phyloP scores from a whole-genome alignment of 345 rosid species.

The Hevea brasiliensis region DNA sequence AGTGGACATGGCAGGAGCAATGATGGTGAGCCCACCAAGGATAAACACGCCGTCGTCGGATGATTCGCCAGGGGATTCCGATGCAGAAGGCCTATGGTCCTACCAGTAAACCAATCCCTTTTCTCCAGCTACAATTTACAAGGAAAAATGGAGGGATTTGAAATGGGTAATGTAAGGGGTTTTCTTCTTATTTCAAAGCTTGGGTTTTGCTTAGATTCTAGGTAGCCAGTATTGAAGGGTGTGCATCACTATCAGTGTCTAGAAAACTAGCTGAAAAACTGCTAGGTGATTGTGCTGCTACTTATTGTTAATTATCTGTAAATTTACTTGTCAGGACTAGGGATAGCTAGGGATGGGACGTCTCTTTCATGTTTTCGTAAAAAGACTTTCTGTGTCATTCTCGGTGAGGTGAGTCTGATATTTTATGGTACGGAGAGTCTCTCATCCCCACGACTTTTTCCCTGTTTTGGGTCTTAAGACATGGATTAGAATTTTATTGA shows the following conservation, averaged over 20 bases:
- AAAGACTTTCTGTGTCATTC: neutral
- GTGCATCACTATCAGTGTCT: neutral
- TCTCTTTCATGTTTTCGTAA: neutral
- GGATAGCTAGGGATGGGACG: neutral
- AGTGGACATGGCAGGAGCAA: conserved; percentile 73
- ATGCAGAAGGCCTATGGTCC: conserved; percentile 59
- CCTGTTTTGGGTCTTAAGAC: neutral
- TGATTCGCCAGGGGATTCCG: conserved; percentile 55
- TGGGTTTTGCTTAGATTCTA: neutral
- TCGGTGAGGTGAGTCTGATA: neutral
- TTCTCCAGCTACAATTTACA: neutral
- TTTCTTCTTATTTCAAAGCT: neutral
- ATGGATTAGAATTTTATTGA: neutral
- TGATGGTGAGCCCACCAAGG: conserved; percentile 76
- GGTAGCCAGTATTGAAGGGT: too few relatives aligned
- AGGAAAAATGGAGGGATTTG: too few relatives aligned
- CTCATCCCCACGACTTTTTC: neutral
- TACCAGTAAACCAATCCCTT: conserved; percentile 1
- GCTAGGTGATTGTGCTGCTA: neutral
- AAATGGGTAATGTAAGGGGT: neutral
- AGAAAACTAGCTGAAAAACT: neutral
- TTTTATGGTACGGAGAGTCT: conserved; percentile 5
- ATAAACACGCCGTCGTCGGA: conserved; percentile 47
- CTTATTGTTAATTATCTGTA: neutral
- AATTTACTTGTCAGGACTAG: too few relatives aligned